These are phyloP conservation scores for Thyridium curvatum DNA, from an alignment of 2,329 filamentous ascomycete species.

Conservation along the genomic window DNA sequence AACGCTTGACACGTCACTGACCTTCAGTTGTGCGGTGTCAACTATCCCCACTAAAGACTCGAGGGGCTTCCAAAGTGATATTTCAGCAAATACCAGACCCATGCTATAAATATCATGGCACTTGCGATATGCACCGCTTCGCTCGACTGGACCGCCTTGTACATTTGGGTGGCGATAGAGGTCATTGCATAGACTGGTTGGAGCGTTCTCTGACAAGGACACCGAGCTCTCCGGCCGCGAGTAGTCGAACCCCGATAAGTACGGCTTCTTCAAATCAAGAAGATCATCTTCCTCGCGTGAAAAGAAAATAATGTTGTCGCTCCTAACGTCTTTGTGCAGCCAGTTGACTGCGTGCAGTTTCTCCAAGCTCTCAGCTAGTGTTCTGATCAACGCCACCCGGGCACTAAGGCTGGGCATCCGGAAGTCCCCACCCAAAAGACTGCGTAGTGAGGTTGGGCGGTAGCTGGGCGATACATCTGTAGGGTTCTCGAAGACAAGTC, in stretches of 20 bases:
- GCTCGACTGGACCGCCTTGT: slow-evolving; percentile 24
- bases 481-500: slow-evolving; percentile 48
- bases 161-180: slow-evolving; percentile 43
- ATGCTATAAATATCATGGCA: slow-evolving; percentile 46
- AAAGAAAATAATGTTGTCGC: slow-evolving; percentile 48
- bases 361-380: no score
- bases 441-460: slow-evolving; percentile 38
- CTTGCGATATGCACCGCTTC: slow-evolving; percentile 33
- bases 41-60: slow-evolving; percentile 15
- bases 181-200: slow-evolving; percentile 34
- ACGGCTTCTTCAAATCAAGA: slow-evolving; percentile 33
- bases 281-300: slow-evolving; percentile 14
- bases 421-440: slow-evolving; percentile 30
- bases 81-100: slow-evolving; percentile 44
- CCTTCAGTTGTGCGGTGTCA: no score
- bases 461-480: slow-evolving; percentile 15
- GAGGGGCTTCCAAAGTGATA: slow-evolving; percentile 45
- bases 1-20: no score
- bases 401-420: slow-evolving; percentile 43
- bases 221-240: slow-evolving; percentile 36
- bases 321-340: slow-evolving; percentile 53
- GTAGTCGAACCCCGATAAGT: slow-evolving; percentile 49
- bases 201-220: slow-evolving; percentile 42
- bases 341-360: slow-evolving; percentile 48
- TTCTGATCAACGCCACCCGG: slow-evolving; percentile 16